Base-by-base conservation (phyloP, 345 rosid genomes). In the Eucalyptus polyanthemos region DNA sequence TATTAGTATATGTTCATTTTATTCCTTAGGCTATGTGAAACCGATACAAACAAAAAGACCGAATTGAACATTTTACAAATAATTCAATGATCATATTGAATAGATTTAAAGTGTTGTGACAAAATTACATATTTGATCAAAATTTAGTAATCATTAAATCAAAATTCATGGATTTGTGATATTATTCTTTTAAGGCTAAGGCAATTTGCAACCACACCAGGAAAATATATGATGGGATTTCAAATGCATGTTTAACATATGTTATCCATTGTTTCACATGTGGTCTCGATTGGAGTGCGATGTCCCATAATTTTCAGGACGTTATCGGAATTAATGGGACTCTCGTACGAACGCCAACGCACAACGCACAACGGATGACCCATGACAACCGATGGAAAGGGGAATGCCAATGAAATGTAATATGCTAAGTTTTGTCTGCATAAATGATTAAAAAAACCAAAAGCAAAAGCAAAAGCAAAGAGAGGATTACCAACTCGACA, bases 31-130 rank as follows among this genome's bases (percentile, higher is more conserved):
- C 65, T 5, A 58, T 58, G 27, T 58, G 14, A 58, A 58, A 58
- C 2, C 6, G 29, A 58, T 19, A 58, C 13, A 58, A 10, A 58
- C 14, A 3, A 11, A 58, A 58, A 5, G 0, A 56, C 3, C 4
- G 3, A 2, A 56, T 56, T 56, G 62, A 56, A 24, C 29, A 24
- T 56, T 56, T 56, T 22, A 56, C 13, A 24, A 24, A 56, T 56
- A 56, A 11, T 56, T 56, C 62, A 56, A 56, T 56, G 13, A 56
- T 25, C 62, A 56, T 5, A 2, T 56, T 56, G 27, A 10, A 24
- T 24, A 24, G 1, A 56, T 56, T 56, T 10, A 24, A 56, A 56
- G 12, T 56, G 27, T 2, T 2, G 2, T 5, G 3, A 56, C 14
- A 25, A 24, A 4, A 56, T 56, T 56, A 4, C 13, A 24, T 24